Base-by-base conservation (phyloP, 768 basidiomycete genomes). In the Amanita subjunquillea region DNA sequence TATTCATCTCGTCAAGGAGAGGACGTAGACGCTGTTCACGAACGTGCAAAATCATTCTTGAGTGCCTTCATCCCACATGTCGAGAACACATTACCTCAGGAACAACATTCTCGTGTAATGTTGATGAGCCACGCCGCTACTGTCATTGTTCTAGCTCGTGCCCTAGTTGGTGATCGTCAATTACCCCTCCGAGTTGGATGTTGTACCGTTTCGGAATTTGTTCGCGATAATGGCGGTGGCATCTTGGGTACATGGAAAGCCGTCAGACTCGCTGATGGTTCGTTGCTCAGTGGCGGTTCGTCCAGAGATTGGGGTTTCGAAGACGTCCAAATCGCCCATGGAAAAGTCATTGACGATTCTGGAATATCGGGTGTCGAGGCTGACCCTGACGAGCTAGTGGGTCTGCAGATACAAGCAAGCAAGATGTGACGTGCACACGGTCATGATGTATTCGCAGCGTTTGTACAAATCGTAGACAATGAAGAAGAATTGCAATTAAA, bases 301-400 rank as follows among this genome's bases (percentile, higher is more conserved):
- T 69, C 75, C 49, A 72, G 87, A 56, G 84, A 86, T 45, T 91
- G 90, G 90, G 90, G 90, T 12, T 82, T 91, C 55, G 83, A 87
- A 58, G 81, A 91, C 63, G 75, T 87, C 7, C 66, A 75, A 59
- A 73, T 83, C 23, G 70, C 72, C 4, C 67, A 77, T 54, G 85
- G 86, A 41, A 71, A 81, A 72, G 83, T 89, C 34, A 70, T 88
- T n/a, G 67, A 79, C 37, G 85, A 91, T 45, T 69, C 70, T 32
- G 89, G 89, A 4, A 74, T 76, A 2, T 79, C 79, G n/a, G 87
- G 82, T 1, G 77, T 83, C 3, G 83, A 89, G 58, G 57, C 63
- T 36, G 80, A 83, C 50, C 57, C 65, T 32, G 81, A 86, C 51
- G 75, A 74, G 17, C 75, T 73, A n/a, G 71, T 74, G 12, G 85